Percentiles rank a stretch among this genome's conserved stretches.
phyloP scores from a whole-genome alignment of 1,139 yeast species.

The Geotrichum phurueaensis region DNA sequence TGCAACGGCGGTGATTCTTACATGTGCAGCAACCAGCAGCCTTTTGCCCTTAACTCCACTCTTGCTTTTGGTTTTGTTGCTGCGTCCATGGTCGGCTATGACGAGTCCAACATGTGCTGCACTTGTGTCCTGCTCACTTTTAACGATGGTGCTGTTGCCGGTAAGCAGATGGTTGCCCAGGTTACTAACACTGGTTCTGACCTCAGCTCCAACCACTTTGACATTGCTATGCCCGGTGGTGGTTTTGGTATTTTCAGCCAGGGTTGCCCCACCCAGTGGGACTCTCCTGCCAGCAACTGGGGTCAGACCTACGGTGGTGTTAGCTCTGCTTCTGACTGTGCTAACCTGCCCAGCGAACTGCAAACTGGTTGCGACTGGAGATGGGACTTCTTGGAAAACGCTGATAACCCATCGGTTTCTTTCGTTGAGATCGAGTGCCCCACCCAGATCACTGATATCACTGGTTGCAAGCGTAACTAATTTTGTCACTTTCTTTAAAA shows the following conservation, averaged over 20 bases:
- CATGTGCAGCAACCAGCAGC: constrained; percentile 21
- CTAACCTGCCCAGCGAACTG: constrained; percentile 15
- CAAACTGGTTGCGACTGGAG: constrained; percentile 21
- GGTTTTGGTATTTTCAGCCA: constrained; percentile 19
- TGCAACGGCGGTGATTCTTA: constrained; percentile 21
- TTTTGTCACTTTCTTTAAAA: too few species aligned
- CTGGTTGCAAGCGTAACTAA: constrained; percentile 17
- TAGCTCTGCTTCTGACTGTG: constrained; percentile 14
- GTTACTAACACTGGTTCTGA: constrained; percentile 22
- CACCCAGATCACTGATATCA: constrained; percentile 16
- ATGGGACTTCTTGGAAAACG: constrained; percentile 19
- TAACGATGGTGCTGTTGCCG: constrained; percentile 12
- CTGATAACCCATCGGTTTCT: constrained; percentile 19
- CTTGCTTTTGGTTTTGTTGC: constrained; percentile 22
- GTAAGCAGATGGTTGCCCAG: constrained; percentile 20
- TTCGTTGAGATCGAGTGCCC: constrained; percentile 21
- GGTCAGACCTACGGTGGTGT: constrained; percentile 21
- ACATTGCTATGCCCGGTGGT: constrained; percentile 21
- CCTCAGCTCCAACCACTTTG: constrained; percentile 18
- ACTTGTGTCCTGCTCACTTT: constrained; percentile 20
- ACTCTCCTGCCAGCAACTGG: constrained; percentile 15
- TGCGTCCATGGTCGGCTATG: constrained; percentile 18
- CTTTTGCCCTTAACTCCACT: constrained; percentile 17
- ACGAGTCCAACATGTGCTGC: constrained; percentile 18
- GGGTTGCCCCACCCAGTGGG: constrained; percentile 20